These are phyloP conservation scores for Lyophyllum decastes DNA, from an alignment of 768 basidiomycete species.

Conservation along the genomic window DNA sequence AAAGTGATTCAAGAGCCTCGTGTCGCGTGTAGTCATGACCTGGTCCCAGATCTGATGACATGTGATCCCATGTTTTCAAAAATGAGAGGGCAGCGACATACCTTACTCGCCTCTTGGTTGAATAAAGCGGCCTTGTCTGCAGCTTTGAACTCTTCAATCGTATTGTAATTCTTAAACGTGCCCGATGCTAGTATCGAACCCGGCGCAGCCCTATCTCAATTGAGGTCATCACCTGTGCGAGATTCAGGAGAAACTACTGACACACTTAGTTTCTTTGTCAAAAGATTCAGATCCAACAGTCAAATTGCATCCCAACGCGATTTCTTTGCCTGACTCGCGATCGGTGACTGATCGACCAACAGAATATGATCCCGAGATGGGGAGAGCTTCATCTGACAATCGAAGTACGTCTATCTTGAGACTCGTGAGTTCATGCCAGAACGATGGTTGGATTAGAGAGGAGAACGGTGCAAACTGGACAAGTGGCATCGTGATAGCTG, in stretches of 20 bases:
- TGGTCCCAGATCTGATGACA: slow-evolving; percentile 66
- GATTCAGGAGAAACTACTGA: not conserved
- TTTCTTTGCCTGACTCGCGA: slow-evolving; percentile 71
- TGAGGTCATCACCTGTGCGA: not conserved
- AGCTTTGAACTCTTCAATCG: slow-evolving; percentile 92
- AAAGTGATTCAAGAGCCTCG: slow-evolving; percentile 70
- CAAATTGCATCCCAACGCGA: slow-evolving; percentile 71
- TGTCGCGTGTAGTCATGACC: slow-evolving; percentile 51
- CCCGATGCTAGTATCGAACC: slow-evolving; percentile 60
- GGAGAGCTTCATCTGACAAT: slow-evolving; percentile 71
- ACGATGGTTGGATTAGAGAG: slow-evolving; percentile 84
- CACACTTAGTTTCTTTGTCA: slow-evolving; percentile 45
- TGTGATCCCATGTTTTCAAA: not conserved
- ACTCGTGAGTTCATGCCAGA: slow-evolving; percentile 89
- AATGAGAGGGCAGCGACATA: slow-evolving; percentile 13
- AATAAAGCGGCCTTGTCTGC: slow-evolving; percentile 90
- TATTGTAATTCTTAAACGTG: slow-evolving; percentile 91
- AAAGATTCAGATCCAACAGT: slow-evolving; percentile 69
- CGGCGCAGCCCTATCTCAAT: slow-evolving; percentile 38
- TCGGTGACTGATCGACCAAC: slow-evolving; percentile 74
- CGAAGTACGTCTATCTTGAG: slow-evolving; percentile 91
- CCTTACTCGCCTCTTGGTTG: slow-evolving; percentile 68
- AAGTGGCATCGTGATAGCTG: slow-evolving; percentile 45
- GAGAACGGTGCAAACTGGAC: slow-evolving; percentile 90
- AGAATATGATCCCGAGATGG: slow-evolving; percentile 68